A percentile compares a stretch with the other conserved stretches of the same genome.
phyloP scores from a whole-genome alignment of 73 alveolate genomes.

The Tetrahymena borealis region DNA sequence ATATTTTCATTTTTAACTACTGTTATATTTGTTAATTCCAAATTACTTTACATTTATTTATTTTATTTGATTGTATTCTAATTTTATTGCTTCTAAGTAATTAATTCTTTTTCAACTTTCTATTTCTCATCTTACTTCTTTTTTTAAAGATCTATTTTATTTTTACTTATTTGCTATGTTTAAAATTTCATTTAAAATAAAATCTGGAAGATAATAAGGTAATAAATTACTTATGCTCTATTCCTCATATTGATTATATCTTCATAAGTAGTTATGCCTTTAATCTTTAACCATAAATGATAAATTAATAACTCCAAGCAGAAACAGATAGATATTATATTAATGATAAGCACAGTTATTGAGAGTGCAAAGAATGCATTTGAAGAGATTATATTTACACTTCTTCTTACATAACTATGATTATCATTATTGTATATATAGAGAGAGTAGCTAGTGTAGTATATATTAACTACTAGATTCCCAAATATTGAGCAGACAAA shows the following conservation, averaged over 20 bases:
- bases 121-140: too few relatives aligned
- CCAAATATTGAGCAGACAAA: background rate
- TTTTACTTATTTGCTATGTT: background rate
- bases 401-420: background rate
- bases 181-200: background rate
- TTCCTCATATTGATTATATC: background rate
- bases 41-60: too few relatives aligned
- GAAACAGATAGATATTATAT: background rate
- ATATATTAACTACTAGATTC: background rate
- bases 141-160: too few relatives aligned
- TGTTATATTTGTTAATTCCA: too few relatives aligned
- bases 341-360: background rate
- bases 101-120: too few relatives aligned
- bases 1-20: too few relatives aligned
- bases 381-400: background rate
- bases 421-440: background rate
- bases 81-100: too few relatives aligned
- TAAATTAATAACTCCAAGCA: background rate
- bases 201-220: background rate
- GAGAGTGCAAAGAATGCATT: background rate
- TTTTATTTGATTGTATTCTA: too few relatives aligned
- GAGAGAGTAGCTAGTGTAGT: background rate
- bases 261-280: background rate
- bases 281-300: background rate
- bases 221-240: background rate